These are phyloP conservation scores for Sarocladium brachiariae DNA, from an alignment of 2,329 filamentous ascomycete species.

Conservation along the genomic window DNA sequence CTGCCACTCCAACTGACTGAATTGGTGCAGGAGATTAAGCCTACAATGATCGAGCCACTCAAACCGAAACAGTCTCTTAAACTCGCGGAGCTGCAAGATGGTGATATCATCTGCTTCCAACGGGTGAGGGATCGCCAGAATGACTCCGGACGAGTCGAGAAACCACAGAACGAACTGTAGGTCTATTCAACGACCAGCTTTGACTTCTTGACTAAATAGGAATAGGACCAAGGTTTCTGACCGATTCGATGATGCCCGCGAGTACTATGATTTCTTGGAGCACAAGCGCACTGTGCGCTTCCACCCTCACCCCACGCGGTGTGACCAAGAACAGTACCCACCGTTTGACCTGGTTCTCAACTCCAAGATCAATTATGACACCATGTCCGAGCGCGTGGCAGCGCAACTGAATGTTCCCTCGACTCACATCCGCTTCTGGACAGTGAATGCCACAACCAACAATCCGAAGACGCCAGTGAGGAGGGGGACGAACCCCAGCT, in stretches of 20 bases:
- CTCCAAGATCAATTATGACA: conserved; percentile 84
- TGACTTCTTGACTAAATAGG: conserved; percentile 12
- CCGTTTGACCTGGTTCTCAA: conserved; percentile 73
- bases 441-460: conserved; percentile 68
- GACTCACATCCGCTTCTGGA: conserved; percentile 87
- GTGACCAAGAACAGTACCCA: conserved; percentile 50
- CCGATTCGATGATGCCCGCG: conserved; percentile 62
- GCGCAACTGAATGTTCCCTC: conserved; percentile 69
- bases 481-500: conserved; percentile 60
- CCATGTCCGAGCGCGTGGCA: conserved; percentile 75
- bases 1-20: not conserved
- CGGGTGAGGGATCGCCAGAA: conserved; percentile 46
- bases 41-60: conserved; percentile 91
- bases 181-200: conserved; percentile 12
- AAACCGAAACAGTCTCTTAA: conserved; percentile 86
- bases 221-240: conserved; percentile 30
- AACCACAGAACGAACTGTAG: conserved; percentile 24
- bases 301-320: conserved; percentile 55
- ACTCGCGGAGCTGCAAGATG: conserved; percentile 90
- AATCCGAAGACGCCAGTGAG: conserved; percentile 76
- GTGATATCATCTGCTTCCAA: conserved; percentile 95
- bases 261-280: conserved; percentile 90
- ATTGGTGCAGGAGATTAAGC: conserved; percentile 75
- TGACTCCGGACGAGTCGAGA: conserved; percentile 21
- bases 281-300: conserved; percentile 78